Evolutionary conservation across 208 protist species (phyloP), one percentile per base, ranked within the genome.

Genomic region (Leishmania lainsoni): DNA sequence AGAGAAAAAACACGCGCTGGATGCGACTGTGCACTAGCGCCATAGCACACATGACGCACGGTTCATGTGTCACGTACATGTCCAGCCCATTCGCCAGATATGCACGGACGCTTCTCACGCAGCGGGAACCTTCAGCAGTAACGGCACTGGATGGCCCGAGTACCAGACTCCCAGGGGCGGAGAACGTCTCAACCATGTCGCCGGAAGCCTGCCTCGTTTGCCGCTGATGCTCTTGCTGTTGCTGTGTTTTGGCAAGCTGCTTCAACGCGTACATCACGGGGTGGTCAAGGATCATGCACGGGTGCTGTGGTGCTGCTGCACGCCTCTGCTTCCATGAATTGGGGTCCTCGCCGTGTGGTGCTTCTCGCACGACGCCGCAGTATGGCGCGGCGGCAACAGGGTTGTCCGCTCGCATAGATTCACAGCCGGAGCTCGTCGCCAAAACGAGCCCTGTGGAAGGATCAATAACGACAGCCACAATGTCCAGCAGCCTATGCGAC

Each of bases 21-120:
- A 96, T 88, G 66, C 97, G 90, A 48, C 95, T 98, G 89, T 99
- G 97, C 20, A 99, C 89, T 54, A 99, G 91, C 20, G 95, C 97
- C 97, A 99, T 99, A 72, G 93, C 84, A 75, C 97, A 99, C 96
- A 98, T 98, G 29, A 95, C 89, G 73, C 97, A 99, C 35, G 97
- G 97, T 83, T 99, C 97, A 79, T 98, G 92, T 14, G 86, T 97
- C 76, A 97, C 90, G 79, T 94, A 93, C 0, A 98, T 49, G 81
- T 98, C 95, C 14, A 96, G 86, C 2, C 81, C 90, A 45, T 93
- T 98, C 10, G 92, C 96, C n/a, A 99, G 84, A 84, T 99, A 99
- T 39, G 93, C 87, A 29, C 49, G 68, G n/a, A 72, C 61, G 20
- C 29, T 71, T 52, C 76, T 59, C 32, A 77, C 68, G 16, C 75